phyloP scores from a whole-genome alignment of 495 filamentous ascomycete genomes.

The Penicillium robsamsonii region DNA sequence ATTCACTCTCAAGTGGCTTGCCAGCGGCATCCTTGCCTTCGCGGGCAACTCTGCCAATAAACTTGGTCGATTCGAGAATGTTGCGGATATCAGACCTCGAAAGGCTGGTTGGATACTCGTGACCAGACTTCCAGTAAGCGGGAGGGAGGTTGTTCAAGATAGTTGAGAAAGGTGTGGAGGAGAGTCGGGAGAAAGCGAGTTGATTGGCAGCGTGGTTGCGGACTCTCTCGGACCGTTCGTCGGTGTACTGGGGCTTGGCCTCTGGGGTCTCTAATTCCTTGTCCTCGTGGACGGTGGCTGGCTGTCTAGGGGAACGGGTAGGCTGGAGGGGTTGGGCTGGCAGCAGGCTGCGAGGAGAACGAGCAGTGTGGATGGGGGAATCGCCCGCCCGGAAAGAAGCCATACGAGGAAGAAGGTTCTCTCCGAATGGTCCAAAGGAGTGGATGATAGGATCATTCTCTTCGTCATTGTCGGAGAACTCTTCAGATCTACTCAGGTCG shows the following conservation, averaged over 20 bases:
- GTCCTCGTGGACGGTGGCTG: constrained; percentile 22
- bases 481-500: constrained; percentile 55
- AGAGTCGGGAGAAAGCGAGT: constrained; percentile 90
- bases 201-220: constrained; percentile 90
- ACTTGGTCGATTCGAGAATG: constrained; percentile 68
- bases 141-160: constrained; percentile 82
- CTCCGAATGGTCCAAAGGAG: constrained; percentile 85
- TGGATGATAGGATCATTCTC: constrained; percentile 90
- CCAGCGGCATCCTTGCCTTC: constrained; percentile 96
- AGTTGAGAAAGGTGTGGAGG: constrained; percentile 86
- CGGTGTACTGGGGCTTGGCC: constrained; percentile 35
- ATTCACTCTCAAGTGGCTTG: constrained; percentile 90
- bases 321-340: constrained; percentile 38
- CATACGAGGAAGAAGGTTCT: constrained; percentile 74
- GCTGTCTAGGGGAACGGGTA: constrained; percentile 39
- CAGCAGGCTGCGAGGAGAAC: constrained; percentile 30
- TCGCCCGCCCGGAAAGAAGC: constrained; percentile 63
- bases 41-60: constrained; percentile 82
- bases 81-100: constrained; percentile 61
- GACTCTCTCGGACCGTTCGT: constrained; percentile 37
- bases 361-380: constrained; percentile 51
- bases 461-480: constrained; percentile 78
- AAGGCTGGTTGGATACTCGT: constrained; percentile 43
- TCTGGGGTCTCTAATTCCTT: constrained; percentile 28
- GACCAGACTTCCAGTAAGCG: constrained; percentile 52